These are phyloP conservation scores for Omphalotus olearius DNA, from an alignment of 1,284 basidiomycete genomes.

Conservation along the genomic window DNA sequence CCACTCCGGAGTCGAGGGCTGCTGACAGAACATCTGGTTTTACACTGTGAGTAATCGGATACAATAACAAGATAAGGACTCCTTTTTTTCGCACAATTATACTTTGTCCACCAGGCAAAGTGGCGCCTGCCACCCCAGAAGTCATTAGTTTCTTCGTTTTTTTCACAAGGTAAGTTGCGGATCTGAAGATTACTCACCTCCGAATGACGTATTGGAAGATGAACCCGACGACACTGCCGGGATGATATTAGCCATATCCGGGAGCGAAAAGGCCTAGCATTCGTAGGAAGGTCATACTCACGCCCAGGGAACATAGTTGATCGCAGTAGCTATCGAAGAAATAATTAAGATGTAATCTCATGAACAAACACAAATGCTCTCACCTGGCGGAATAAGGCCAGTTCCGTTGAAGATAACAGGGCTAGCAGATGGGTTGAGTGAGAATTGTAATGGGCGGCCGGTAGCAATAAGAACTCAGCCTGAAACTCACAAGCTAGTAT, in stretches of 20 bases:
- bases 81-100: constrained; percentile 28
- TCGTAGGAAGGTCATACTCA: constrained; percentile 8
- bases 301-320: constrained; percentile 57
- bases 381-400: constrained; percentile 4
- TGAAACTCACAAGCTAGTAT: neutral
- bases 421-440: neutral
- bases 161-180: constrained; percentile 18
- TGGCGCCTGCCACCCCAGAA: constrained; percentile 30
- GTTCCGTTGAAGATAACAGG: constrained; percentile 11
- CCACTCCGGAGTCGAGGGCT: constrained; percentile 35
- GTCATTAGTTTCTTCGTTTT: constrained; percentile 22
- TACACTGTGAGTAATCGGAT: neutral
- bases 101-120: constrained; percentile 59
- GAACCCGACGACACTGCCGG: constrained; percentile 39
- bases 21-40: constrained; percentile 9
- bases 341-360: constrained; percentile 26
- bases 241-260: too few species aligned
- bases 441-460: neutral
- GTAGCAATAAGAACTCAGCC: neutral
- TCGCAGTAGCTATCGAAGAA: constrained; percentile 31
- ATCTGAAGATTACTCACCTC: constrained; percentile 37
- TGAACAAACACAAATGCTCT: constrained; percentile 5
- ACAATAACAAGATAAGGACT: constrained; percentile 37
- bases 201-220: constrained; percentile 42
- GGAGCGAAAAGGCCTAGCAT: too few species aligned